Evolutionary conservation across 768 basidiomycete species (phyloP).

Genomic region (Boletus rufocinnamomeus): DNA sequence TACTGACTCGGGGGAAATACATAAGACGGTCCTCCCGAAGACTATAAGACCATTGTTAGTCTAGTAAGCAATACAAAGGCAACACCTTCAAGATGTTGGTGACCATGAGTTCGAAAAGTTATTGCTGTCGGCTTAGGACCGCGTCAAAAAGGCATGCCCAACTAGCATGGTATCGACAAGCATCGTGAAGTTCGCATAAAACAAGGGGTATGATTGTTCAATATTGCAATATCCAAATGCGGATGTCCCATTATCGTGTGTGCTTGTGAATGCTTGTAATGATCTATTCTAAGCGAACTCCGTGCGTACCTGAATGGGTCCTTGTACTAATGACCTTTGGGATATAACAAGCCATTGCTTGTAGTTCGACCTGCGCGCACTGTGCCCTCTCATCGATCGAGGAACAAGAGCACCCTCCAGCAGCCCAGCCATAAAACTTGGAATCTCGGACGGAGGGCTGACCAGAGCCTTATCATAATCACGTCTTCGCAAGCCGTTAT

Average conservation of each 20-base stretch:
- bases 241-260: conserved; percentile 7
- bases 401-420: conserved; percentile 21
- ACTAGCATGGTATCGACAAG: background rate
- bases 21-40: no score
- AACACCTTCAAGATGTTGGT: background rate
- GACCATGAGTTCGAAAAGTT: background rate
- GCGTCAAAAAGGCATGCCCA: background rate
- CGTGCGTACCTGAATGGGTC: background rate
- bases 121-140: background rate
- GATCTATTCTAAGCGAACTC: background rate
- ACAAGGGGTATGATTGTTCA: background rate
- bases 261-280: background rate
- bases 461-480: background rate
- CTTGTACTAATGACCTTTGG: conserved; percentile 12
- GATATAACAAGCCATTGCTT: conserved; percentile 17
- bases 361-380: conserved; percentile 4
- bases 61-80: background rate
- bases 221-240: background rate
- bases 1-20: no score
- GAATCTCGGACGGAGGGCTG: background rate
- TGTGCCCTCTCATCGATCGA: background rate
- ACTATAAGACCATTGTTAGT: no score
- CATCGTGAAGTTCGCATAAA: background rate
- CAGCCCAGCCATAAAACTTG: conserved; percentile 24
- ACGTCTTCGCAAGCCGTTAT: conserved; percentile 1